phyloP scores from a whole-genome alignment of 306 rosid genomes.

The Glycine latifolia region DNA sequence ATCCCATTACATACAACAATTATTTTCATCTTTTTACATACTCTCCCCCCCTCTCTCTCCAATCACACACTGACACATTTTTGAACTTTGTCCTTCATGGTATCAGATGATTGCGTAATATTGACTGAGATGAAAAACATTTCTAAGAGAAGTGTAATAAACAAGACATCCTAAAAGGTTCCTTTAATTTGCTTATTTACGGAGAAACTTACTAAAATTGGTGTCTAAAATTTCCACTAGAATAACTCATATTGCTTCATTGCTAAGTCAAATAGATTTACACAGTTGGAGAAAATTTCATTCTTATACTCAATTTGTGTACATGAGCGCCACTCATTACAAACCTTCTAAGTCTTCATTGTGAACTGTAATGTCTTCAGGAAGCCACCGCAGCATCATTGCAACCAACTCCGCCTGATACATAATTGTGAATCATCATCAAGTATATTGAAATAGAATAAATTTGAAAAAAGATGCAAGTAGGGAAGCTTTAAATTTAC shows the following conservation, averaged over 20 bases:
- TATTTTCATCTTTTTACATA: slow-evolving; percentile 6
- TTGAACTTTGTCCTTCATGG: not conserved
- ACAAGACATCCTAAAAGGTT: slow-evolving; percentile 34
- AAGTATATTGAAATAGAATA: slow-evolving; percentile 34
- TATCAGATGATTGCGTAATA: not conserved
- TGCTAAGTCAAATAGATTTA: slow-evolving; percentile 32
- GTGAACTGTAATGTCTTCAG: slow-evolving; percentile 96
- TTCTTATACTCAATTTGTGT: slow-evolving; percentile 38
- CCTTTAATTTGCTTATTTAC: slow-evolving; percentile 17
- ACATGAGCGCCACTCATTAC: slow-evolving; percentile 10
- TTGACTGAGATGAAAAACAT: slow-evolving; percentile 7
- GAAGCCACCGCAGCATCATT: slow-evolving; percentile 99
- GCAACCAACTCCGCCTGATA: slow-evolving; percentile 95
- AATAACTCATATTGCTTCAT: slow-evolving; percentile 37
- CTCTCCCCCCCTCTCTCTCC: not conserved
- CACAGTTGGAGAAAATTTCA: slow-evolving; percentile 22
- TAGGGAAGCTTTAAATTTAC: slow-evolving; percentile 54
- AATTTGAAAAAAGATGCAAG: slow-evolving; percentile 28
- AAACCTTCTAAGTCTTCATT: slow-evolving; percentile 98
- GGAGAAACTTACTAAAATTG: not conserved
- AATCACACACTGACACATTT: not conserved
- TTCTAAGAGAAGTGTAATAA: slow-evolving; percentile 30
- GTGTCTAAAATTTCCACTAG: slow-evolving; percentile 28
- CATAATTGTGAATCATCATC: slow-evolving; percentile 19
- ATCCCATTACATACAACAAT: slow-evolving; percentile 31